Conservation (phyloP, 768 basidiomycete genomes). For the Holtermanniella nyarrowii region DNA sequence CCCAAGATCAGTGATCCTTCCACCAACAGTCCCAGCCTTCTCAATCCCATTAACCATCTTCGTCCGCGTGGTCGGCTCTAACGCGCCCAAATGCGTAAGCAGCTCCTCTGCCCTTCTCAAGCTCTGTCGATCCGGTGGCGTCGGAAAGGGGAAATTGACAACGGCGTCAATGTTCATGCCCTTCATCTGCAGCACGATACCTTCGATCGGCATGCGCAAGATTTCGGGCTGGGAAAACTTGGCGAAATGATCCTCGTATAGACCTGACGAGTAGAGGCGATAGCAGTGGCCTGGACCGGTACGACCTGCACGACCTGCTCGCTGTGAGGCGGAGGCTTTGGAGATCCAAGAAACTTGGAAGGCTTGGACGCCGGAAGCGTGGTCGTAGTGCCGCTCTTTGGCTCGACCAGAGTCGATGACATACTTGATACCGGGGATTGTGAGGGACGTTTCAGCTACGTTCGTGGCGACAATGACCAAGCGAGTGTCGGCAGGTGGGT, state of each 20-base stretch:
- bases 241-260: slow-evolving; percentile 87
- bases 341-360: slow-evolving; percentile 90
- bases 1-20: slow-evolving; percentile 80
- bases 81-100: slow-evolving; percentile 71
- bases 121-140: slow-evolving; percentile 69
- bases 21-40: slow-evolving; percentile 41
- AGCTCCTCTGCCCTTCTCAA: slow-evolving; percentile 72
- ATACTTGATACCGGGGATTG: slow-evolving; percentile 93
- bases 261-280: slow-evolving; percentile 85
- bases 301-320: slow-evolving; percentile 92
- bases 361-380: slow-evolving; percentile 69
- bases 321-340: slow-evolving; percentile 86
- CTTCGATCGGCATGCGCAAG: slow-evolving; percentile 89
- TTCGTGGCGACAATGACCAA: slow-evolving; percentile 93
- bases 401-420: slow-evolving; percentile 94
- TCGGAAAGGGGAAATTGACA: slow-evolving; percentile 96
- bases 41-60: slow-evolving; percentile 34
- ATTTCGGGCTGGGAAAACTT: slow-evolving; percentile 83
- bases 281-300: slow-evolving; percentile 98
- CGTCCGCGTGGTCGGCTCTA: slow-evolving; percentile 45
- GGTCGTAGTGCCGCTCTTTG: slow-evolving; percentile 88
- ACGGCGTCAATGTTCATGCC: slow-evolving; percentile 96
- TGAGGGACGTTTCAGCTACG: slow-evolving; percentile 91
- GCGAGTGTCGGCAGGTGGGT: slow-evolving; percentile 68
- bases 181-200: slow-evolving; percentile 96